Percentiles rank a stretch among this genome's conserved stretches.
phyloP scores from a whole-genome alignment of 352 stramenopile species.

The Pythium angustatum region DNA sequence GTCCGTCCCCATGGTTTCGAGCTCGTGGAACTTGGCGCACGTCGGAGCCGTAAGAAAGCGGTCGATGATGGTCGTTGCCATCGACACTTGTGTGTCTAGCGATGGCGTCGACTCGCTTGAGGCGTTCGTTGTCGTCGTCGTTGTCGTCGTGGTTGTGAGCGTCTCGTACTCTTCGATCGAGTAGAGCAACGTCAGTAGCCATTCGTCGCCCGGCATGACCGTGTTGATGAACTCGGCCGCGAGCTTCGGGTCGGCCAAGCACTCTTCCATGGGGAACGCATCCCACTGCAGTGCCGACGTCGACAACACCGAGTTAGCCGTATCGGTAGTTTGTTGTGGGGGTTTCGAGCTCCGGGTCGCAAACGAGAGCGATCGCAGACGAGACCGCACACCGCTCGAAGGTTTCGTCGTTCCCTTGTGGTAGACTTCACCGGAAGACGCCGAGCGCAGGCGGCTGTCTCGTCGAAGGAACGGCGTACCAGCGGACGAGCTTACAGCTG shows the following conservation, averaged over 20 bases:
- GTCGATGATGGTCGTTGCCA: slow-evolving; percentile 36
- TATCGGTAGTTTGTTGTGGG: not conserved
- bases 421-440: slow-evolving; percentile 17
- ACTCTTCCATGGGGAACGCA: slow-evolving; percentile 37
- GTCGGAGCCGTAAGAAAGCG: slow-evolving; percentile 26
- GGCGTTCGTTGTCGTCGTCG: slow-evolving; percentile 7
- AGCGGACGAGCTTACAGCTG: not conserved
- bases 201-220: slow-evolving; percentile 36
- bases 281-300: slow-evolving; percentile 10
- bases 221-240: slow-evolving; percentile 46
- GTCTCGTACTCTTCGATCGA: slow-evolving; percentile 48
- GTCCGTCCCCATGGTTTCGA: slow-evolving; percentile 16
- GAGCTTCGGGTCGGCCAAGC: slow-evolving; percentile 43
- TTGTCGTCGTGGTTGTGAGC: slow-evolving; percentile 28
- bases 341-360: slow-evolving; percentile 7
- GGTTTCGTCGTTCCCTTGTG: not conserved
- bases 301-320: not conserved
- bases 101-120: slow-evolving; percentile 10
- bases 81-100: slow-evolving; percentile 30
- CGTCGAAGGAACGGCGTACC: slow-evolving; percentile 5
- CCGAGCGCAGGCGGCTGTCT: slow-evolving; percentile 24
- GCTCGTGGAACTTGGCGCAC: not conserved
- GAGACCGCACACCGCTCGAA: slow-evolving; percentile 1
- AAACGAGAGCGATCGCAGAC: slow-evolving; percentile 27
- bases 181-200: slow-evolving; percentile 39